phyloP scores from a whole-genome alignment of 2,329 filamentous ascomycete species.

The Exutisphaerella laricina region DNA sequence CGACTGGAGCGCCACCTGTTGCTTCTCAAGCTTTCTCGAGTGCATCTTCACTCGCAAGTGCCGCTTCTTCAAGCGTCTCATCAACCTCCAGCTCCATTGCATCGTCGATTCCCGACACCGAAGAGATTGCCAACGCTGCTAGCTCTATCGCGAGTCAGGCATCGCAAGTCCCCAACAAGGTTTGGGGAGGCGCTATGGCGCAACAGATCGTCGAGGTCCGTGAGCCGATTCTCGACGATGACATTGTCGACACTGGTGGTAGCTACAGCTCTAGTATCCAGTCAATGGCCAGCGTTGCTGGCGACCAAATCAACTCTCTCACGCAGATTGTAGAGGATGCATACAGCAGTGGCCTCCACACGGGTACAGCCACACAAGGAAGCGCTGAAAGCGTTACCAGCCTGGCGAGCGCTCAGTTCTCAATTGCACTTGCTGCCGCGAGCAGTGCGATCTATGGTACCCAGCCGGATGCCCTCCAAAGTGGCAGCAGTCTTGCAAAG shows the following conservation, averaged over 20 bases:
- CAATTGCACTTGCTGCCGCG: conserved; percentile 52
- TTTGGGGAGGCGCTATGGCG: conserved; percentile 51
- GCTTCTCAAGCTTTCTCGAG: conserved; percentile 19
- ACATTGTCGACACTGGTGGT: conserved; percentile 38
- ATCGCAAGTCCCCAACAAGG: conserved; percentile 36
- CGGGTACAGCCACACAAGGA: conserved; percentile 42
- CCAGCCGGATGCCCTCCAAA: conserved; percentile 38
- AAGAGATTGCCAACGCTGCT: conserved; percentile 15
- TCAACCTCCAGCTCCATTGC: conserved; percentile 20
- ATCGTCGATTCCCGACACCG: conserved; percentile 11
- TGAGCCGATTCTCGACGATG: conserved; percentile 45
- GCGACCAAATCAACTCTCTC: conserved; percentile 49
- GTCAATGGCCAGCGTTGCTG: conserved; percentile 47
- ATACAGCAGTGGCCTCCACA: conserved; percentile 44
- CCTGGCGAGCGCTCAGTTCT: conserved; percentile 52
- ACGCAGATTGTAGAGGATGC: conserved; percentile 54
- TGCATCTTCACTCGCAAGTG: conserved; percentile 25
- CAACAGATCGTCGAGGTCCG: conserved; percentile 45
- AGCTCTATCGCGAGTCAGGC: conserved; percentile 13
- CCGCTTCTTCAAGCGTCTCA: conserved; percentile 26
- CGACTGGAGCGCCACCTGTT: conserved; percentile 11
- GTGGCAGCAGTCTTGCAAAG: conserved; percentile 48
- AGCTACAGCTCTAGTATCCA: conserved; percentile 49
- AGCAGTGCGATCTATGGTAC: conserved; percentile 53
- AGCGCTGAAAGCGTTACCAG: conserved; percentile 48